phyloP scores from a whole-genome alignment of 2,329 filamentous ascomycete species.

The Phyllosticta citriasiana region DNA sequence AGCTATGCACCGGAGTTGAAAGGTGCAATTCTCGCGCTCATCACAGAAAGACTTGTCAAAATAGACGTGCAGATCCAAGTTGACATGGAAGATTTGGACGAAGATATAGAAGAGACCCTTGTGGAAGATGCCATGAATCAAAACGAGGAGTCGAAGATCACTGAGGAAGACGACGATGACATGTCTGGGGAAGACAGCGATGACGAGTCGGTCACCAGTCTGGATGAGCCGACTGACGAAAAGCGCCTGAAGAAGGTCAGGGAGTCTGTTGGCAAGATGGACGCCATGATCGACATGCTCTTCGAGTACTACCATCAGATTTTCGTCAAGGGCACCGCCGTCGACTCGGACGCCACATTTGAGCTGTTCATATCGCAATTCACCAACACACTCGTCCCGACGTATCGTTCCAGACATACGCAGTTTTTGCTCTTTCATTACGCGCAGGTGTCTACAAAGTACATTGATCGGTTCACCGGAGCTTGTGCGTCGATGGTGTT shows the following conservation, averaged over 20 bases:
- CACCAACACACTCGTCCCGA: conserved; percentile 75
- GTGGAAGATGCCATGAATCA: conserved; percentile 42
- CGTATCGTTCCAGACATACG: conserved; percentile 82
- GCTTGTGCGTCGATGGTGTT: conserved; percentile 65
- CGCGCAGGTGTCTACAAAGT: conserved; percentile 66
- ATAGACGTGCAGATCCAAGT: conserved; percentile 93
- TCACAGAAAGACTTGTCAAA: conserved; percentile 80
- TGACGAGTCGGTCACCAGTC: conserved; percentile 57
- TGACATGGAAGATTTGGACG: conserved; percentile 85
- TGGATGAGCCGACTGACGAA: conserved; percentile 49
- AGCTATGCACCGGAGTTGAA: conserved; percentile 69
- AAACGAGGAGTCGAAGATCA: conserved; percentile 20
- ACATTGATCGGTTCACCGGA: conserved; percentile 75
- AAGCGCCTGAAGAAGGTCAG: conserved; percentile 60
- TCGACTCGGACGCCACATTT: conserved; percentile 56
- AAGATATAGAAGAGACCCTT: conserved; percentile 69
- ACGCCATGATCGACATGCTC: conserved; percentile 76
- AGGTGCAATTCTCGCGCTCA: conserved; percentile 69
- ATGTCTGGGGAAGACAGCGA: conserved; percentile 39
- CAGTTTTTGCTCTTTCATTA: conserved; percentile 97
- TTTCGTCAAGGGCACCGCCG: conserved; percentile 55
- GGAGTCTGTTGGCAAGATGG: conserved; percentile 81
- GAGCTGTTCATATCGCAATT: conserved; percentile 79
- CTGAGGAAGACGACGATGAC: conserved; percentile 42
- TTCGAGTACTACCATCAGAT: conserved; percentile 72